These are phyloP conservation scores for Eutrema japonicum DNA, from an alignment of 345 rosid genomes.

Conservation along the genomic window DNA sequence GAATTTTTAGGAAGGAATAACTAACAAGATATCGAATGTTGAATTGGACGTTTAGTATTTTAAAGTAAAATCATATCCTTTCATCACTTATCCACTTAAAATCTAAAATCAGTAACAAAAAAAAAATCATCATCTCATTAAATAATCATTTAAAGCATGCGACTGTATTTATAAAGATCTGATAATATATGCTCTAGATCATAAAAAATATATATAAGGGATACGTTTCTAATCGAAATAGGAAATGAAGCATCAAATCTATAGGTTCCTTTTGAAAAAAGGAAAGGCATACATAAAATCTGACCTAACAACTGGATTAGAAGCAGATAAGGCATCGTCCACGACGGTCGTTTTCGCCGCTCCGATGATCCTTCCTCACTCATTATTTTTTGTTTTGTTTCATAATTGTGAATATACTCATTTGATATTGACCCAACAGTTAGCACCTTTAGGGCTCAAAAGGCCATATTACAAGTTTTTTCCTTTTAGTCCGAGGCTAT, in stretches of 20 bases:
- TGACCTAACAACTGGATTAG: conserved; percentile 23
- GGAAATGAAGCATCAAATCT: conserved; percentile 39
- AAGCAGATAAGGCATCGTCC: conserved; percentile 16
- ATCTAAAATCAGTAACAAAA: background rate
- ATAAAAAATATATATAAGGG: too few species aligned
- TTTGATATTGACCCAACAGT: background rate
- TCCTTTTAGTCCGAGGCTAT: too few species aligned
- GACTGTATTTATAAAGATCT: background rate
- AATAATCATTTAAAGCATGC: background rate
- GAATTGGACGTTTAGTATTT: conserved; percentile 18
- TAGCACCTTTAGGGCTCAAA: background rate
- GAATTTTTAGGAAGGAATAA: conserved; percentile 10
- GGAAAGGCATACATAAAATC: conserved; percentile 27
- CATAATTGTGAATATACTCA: too few species aligned
- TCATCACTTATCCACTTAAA: conserved; percentile 31
- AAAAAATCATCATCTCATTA: conserved; percentile 6
- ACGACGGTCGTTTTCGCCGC: conserved; percentile 13
- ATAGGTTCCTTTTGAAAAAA: conserved; percentile 27
- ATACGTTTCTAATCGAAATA: conserved; percentile 11
- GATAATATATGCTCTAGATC: background rate
- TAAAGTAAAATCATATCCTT: conserved; percentile 21
- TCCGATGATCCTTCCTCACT: background rate
- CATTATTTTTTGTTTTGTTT: too few species aligned
- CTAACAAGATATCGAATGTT: conserved; percentile 12
- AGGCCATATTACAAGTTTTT: too few species aligned